Percentiles rank a stretch among this genome's conserved stretches.
Conservation (phyloP, 2,329 filamentous ascomycete species). For the Fusarium coicis region DNA sequence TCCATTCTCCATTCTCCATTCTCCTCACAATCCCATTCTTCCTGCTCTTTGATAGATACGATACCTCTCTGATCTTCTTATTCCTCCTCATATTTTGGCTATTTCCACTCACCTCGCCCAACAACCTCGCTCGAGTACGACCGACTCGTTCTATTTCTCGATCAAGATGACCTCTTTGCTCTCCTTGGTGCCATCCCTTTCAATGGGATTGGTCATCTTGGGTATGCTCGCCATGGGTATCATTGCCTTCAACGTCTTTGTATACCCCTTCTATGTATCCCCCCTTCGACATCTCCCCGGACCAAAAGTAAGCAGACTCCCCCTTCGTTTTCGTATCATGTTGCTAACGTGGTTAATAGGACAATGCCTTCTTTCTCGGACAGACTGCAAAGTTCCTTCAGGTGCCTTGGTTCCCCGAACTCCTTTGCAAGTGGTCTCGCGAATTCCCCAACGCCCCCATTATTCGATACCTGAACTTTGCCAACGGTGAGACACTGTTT, state of each 20-base stretch:
- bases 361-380: constrained; percentile 54
- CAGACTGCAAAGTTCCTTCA: constrained; percentile 50
- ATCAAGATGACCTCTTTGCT: neutral
- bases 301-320: constrained; percentile 49
- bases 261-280: constrained; percentile 57
- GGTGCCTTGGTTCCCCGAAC: constrained; percentile 43
- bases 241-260: constrained; percentile 43
- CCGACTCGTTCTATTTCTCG: neutral
- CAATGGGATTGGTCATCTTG: neutral
- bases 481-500: constrained; percentile 42
- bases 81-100: neutral
- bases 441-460: constrained; percentile 42
- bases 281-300: constrained; percentile 57
- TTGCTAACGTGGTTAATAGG: constrained; percentile 40
- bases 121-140: neutral
- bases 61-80: neutral
- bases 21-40: neutral
- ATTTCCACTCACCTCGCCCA: neutral
- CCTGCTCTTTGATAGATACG: neutral
- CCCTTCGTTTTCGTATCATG: neutral
- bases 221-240: neutral
- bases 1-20: neutral
- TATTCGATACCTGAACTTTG: constrained; percentile 45
- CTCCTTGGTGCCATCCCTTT: neutral
- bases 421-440: constrained; percentile 46